Percentiles rank a stretch among this genome's conserved stretches.
Evolutionary conservation across 2,329 filamentous ascomycete genomes (phyloP).

Genomic region (Hymenoscyphus fraxineus): DNA sequence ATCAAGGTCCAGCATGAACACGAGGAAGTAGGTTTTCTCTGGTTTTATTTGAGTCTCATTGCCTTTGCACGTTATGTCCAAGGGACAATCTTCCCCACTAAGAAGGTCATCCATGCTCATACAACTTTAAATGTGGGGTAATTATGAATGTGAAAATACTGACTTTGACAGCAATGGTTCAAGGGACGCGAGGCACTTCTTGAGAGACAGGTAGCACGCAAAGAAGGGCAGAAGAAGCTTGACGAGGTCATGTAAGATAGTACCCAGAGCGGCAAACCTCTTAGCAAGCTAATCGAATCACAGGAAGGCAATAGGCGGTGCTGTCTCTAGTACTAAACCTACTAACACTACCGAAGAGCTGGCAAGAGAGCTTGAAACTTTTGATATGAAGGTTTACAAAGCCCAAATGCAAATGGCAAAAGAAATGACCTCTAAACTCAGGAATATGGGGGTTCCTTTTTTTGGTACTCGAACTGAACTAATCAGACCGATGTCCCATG

Average conservation of each 20-base stretch:
- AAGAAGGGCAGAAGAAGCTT: constrained; percentile 49
- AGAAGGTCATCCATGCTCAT: too few species aligned
- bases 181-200: constrained; percentile 48
- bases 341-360: constrained; percentile 40
- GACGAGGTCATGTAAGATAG: constrained; percentile 50
- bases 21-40: not conserved
- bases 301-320: constrained; percentile 45
- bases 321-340: constrained; percentile 31
- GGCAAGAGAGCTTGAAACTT: constrained; percentile 51
- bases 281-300: not conserved
- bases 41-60: constrained; percentile 6
- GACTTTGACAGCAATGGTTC: constrained; percentile 53
- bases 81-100: too few species aligned
- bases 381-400: constrained; percentile 60
- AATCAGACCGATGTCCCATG: constrained; percentile 35
- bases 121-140: too few species aligned
- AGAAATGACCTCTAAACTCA: constrained; percentile 53
- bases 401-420: constrained; percentile 56
- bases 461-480: constrained; percentile 49
- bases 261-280: too few species aligned
- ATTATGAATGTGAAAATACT: too few species aligned
- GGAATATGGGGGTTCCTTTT: constrained; percentile 56
- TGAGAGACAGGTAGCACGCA: constrained; percentile 47
- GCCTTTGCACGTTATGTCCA: too few species aligned
- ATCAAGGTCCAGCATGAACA: constrained; percentile 4